A percentile compares a stretch with the other conserved stretches of the same genome.
Conservation (phyloP, 2,329 filamentous ascomycete species). For the Pseudogymnoascus sp. region DNA sequence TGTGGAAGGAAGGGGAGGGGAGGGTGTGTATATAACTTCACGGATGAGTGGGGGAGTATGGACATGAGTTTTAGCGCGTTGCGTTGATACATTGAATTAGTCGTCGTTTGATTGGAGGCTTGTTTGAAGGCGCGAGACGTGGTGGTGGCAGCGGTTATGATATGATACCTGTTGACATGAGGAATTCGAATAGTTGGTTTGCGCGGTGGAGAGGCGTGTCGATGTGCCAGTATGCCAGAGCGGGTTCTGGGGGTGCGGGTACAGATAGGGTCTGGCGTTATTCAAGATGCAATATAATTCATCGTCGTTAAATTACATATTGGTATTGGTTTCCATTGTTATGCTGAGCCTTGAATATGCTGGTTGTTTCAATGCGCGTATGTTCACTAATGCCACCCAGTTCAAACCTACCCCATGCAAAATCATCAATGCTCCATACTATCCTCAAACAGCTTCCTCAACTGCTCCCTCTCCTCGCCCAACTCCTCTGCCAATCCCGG, state of each 20-base stretch:
- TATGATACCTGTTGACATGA: slow-evolving; percentile 1
- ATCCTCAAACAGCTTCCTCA: slow-evolving; percentile 60
- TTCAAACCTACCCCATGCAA: not conserved
- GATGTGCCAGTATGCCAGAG: not conserved
- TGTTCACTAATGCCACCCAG: not conserved
- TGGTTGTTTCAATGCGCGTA: not conserved
- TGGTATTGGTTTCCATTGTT: not conserved
- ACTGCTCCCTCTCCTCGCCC: slow-evolving; percentile 61
- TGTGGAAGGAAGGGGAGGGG: not conserved
- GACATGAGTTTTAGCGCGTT: not conserved
- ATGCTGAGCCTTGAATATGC: not conserved
- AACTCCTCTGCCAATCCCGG: slow-evolving; percentile 68
- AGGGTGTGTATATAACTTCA: not conserved
- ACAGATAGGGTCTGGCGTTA: not conserved
- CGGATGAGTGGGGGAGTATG: not conserved
- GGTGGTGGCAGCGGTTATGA: not conserved
- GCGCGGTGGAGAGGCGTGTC: not conserved
- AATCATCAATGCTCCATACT: slow-evolving; percentile 41
- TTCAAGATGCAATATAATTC: not conserved
- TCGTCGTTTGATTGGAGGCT: not conserved
- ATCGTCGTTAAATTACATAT: not conserved
- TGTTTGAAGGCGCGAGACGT: not conserved
- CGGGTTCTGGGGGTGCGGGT: not conserved
- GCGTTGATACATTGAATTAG: not conserved
- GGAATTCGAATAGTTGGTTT: not conserved